A percentile compares a stretch with the other conserved stretches of the same genome.
These are phyloP conservation scores for Phlebopus sp. DNA, from an alignment of 1,284 basidiomycete genomes.

Conservation along the genomic window DNA sequence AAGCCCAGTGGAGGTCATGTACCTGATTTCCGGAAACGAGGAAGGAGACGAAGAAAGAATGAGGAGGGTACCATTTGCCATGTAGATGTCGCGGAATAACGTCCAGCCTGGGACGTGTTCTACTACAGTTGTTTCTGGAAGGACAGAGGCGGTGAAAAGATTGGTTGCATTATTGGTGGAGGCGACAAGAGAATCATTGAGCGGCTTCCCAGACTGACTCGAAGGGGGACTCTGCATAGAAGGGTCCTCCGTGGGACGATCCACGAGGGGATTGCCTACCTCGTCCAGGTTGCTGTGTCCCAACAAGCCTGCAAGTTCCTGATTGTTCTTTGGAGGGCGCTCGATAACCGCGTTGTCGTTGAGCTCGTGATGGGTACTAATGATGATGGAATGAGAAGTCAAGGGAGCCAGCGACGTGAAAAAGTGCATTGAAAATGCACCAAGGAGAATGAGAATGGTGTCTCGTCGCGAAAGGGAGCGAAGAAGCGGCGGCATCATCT, in stretches of 20 bases:
- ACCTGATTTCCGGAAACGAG: constrained; percentile 57
- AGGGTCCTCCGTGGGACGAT: neutral
- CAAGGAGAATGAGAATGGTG: constrained; percentile 48
- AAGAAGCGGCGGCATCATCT: constrained; percentile 24
- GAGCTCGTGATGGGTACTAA: constrained; percentile 32
- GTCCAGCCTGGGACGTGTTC: constrained; percentile 81
- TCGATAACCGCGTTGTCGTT: constrained; percentile 17
- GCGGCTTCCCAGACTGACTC: neutral
- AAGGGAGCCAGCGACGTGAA: constrained; percentile 36
- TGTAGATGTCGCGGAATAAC: constrained; percentile 73
- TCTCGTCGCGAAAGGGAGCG: constrained; percentile 41
- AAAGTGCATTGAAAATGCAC: constrained; percentile 52
- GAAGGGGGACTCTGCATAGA: neutral
- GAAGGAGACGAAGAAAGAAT: constrained; percentile 49
- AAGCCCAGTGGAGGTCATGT: constrained; percentile 71
- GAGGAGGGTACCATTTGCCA: constrained; percentile 73
- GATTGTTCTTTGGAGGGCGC: constrained; percentile 14
- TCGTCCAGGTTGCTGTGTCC: constrained; percentile 2
- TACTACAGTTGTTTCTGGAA: constrained; percentile 53
- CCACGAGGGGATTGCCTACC: neutral
- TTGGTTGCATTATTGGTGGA: neutral
- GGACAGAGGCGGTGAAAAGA: constrained; percentile 14
- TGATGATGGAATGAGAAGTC: constrained; percentile 34
- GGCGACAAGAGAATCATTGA: neutral
- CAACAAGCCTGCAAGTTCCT: constrained; percentile 9